Evolutionary conservation across 805 yeast genomes (phyloP), one percentile per base, ranked within the genome.

Genomic region (Starmera pachycereana): DNA sequence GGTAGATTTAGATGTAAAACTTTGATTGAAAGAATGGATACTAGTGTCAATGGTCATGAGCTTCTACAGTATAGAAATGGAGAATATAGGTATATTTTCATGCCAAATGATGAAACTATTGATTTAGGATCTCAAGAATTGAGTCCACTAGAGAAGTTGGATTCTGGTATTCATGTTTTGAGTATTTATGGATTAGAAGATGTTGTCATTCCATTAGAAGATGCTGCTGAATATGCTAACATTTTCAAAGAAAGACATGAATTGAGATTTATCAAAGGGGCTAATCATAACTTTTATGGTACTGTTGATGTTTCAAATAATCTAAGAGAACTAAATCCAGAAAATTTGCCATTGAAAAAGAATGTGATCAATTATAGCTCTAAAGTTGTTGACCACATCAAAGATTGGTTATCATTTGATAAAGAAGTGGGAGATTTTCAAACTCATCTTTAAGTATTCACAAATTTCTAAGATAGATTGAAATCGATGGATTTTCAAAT

Each of bases 221-320:
- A 86, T 49, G 68, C 79, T 8, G 69, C 79, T 1, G 49, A 49
- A 31, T 86, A 65, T 61, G 75, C 82, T 8, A 76, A 81, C 48
- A 47, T 62, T 9, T 71, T 88, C 37, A 69, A 67, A 3, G 53
- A 56, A 6, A 74, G 88, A 16, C 80, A 82, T 48, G 63, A 68
- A 4, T 61, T 87, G 40, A 64, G 66, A 31, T 56, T 85, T 8
- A 62, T 89, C 10, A 72, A 74, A 1, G 66, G 65, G 35, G 96
- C 95, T 0, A 89, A 86, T 54, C 97, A 89, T 58, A 85, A 83
- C 51, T 88, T 71, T 53, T 82, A 71, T 53, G 90, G 92, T 0
- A 45, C 53, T 1, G 52, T 57, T 3, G 61, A 50, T 9, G 63
- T 71, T 36, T 50, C 58, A 13, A 62, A 60, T 16, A 51, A 54